Conservation (phyloP, 768 basidiomycete genomes). For the Suillus lakei region DNA sequence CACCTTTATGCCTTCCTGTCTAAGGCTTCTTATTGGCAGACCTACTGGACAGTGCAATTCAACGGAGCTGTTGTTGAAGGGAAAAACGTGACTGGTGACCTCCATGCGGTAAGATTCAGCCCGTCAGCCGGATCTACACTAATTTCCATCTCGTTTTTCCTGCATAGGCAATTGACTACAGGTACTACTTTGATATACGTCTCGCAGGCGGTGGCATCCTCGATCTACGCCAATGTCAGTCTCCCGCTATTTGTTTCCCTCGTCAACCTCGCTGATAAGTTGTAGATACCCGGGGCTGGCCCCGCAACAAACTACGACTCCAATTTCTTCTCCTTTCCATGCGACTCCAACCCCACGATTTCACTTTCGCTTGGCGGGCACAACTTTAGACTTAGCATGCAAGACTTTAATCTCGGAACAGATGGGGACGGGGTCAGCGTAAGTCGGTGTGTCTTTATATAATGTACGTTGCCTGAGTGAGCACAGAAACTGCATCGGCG, state of each 20-base stretch:
- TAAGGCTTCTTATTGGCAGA: constrained; percentile 38
- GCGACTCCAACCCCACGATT: constrained; percentile 39
- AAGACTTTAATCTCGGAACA: constrained; percentile 62
- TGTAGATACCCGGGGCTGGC: constrained; percentile 54
- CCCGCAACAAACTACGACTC: constrained; percentile 47
- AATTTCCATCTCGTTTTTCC: neutral
- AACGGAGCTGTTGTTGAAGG: constrained; percentile 45
- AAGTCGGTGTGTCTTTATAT: constrained; percentile 21
- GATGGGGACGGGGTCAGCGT: constrained; percentile 36
- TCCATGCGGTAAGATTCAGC: constrained; percentile 22
- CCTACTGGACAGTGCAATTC: constrained; percentile 65
- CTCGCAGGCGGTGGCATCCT: constrained; percentile 44
- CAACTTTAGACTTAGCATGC: constrained; percentile 44
- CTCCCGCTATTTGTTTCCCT: neutral
- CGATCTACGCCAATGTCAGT: constrained; percentile 52
- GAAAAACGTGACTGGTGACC: constrained; percentile 13
- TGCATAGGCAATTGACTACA: constrained; percentile 68
- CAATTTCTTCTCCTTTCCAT: constrained; percentile 63
- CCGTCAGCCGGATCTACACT: constrained; percentile 8
- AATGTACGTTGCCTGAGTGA: neutral
- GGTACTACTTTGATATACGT: constrained; percentile 71
- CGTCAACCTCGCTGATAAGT: neutral
- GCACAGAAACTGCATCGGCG: constrained; percentile 57
- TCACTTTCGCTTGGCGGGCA: constrained; percentile 51
- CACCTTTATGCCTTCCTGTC: too few species aligned